Evolutionary conservation across 495 filamentous ascomycete species (phyloP), one percentile per base, ranked within the genome.

Genomic region (Xylaria longipes): DNA sequence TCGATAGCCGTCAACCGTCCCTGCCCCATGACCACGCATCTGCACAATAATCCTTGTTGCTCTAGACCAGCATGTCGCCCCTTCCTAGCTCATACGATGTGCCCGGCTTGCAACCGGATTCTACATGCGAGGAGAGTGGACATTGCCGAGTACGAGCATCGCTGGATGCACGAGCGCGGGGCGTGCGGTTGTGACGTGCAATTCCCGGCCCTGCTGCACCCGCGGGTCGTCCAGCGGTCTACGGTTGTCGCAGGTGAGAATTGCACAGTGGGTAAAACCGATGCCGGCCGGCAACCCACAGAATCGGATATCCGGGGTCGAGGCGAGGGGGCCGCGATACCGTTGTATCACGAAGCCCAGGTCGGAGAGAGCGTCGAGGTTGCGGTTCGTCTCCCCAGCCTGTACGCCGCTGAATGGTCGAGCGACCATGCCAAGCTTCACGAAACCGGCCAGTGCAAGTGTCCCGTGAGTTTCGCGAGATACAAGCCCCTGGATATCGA

Each of bases 141-240:
- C 56, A 81, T 84, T 29, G 69, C 76, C 1, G 81, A 84, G 71
- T 76, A 74, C 63, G 83, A 86, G 78, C 84, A 86, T 69, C 82
- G 79, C 22, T 86, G 82, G 78, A 80, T 85, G 45, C 84, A 86
- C 65, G 82, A 81, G 69, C 83, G 83, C 15, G 84, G 82, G 0
- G 84, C 71, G 8, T 86, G 84, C 69, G 66, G 64, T 25, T 86
- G 84, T 39, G 69, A 76, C 0, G 80, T 84, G 12, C 15, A 64
- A 1, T 86, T 84, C 61, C 84, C 82, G 0, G 71, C 76, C 37
- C 67, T 81, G 12, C 60, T 72, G 63, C 71, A 70, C 22, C 82
- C 83, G 0, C 76, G 82, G 4, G 43, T 79, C 3, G 69, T 80
- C 45, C 37, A 65, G 25, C 68, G 71, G 50, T 41, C 41, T 1